These are phyloP conservation scores for Trichoderma pleuroti DNA, from an alignment of 2,329 filamentous ascomycete genomes.

Conservation along the genomic window DNA sequence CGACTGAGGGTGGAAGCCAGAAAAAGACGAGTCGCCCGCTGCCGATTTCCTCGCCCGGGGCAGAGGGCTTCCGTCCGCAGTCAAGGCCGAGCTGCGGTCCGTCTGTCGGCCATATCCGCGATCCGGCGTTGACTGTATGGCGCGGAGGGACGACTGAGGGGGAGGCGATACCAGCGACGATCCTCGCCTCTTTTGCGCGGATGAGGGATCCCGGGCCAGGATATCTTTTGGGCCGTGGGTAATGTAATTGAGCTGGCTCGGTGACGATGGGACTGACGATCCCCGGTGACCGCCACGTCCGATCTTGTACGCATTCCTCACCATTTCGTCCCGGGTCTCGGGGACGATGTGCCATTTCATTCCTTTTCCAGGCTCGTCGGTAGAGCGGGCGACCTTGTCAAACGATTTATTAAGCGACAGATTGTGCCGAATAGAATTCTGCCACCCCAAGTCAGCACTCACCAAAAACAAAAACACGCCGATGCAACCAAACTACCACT, in stretches of 20 bases:
- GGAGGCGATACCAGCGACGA: constrained; percentile 55
- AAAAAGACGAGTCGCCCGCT: constrained; percentile 43
- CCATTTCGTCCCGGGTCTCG: constrained; percentile 81
- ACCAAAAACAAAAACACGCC: neutral
- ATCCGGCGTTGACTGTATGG: constrained; percentile 57
- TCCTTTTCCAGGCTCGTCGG: constrained; percentile 93
- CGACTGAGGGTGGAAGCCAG: constrained; percentile 53
- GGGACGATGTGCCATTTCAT: constrained; percentile 98
- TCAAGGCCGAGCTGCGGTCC: constrained; percentile 37
- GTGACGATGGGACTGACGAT: constrained; percentile 68
- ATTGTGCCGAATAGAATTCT: constrained; percentile 97
- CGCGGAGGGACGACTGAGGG: constrained; percentile 46
- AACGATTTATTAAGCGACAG: constrained; percentile 93
- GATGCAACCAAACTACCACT: constrained; percentile 33
- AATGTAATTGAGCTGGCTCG: constrained; percentile 58
- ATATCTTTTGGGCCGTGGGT: constrained; percentile 57
- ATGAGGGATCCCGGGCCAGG: constrained; percentile 47
- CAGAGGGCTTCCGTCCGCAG: constrained; percentile 59
- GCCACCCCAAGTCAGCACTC: neutral
- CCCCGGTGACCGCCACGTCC: constrained; percentile 62
- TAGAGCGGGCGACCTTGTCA: constrained; percentile 85
- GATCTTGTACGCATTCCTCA: constrained; percentile 64
- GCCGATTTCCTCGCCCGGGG: constrained; percentile 54
- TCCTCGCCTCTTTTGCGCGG: constrained; percentile 55
- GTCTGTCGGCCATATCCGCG: constrained; percentile 42